Conservation (phyloP, 345 rosid species). For the Microthlaspi erraticum region DNA sequence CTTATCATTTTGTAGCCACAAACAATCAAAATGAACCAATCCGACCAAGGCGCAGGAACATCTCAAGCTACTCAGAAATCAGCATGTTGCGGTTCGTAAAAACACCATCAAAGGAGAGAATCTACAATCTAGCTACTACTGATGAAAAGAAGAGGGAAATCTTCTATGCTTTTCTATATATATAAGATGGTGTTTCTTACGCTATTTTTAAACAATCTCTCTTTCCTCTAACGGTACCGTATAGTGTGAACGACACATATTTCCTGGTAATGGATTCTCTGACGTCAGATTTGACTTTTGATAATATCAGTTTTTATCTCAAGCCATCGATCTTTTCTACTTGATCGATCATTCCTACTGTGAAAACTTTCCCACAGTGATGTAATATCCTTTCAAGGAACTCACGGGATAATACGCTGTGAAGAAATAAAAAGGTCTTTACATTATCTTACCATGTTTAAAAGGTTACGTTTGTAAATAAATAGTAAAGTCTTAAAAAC, state of each 20-base stretch:
- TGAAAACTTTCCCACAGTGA: no score
- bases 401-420: no score
- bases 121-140: slow-evolving; percentile 10
- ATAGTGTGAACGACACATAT: slow-evolving; percentile 22
- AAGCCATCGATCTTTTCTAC: neutral
- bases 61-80: slow-evolving; percentile 75
- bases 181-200: slow-evolving; percentile 31
- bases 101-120: slow-evolving; percentile 24
- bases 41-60: slow-evolving; percentile 62
- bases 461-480: neutral
- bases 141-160: neutral
- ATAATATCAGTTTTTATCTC: slow-evolving; percentile 25
- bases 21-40: slow-evolving; percentile 75
- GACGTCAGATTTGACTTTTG: slow-evolving; percentile 27
- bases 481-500: neutral
- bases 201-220: slow-evolving; percentile 9
- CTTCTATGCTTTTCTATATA: slow-evolving; percentile 10
- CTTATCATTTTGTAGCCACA: slow-evolving; percentile 56
- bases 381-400: no score
- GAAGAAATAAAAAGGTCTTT: no score
- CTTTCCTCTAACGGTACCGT: slow-evolving; percentile 27
- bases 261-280: slow-evolving; percentile 35
- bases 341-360: slow-evolving; percentile 7
- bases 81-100: slow-evolving; percentile 74
- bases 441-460: neutral